Evolutionary conservation across 108 stramenopile species (phyloP).

Genomic region (Fragilaria radians): DNA sequence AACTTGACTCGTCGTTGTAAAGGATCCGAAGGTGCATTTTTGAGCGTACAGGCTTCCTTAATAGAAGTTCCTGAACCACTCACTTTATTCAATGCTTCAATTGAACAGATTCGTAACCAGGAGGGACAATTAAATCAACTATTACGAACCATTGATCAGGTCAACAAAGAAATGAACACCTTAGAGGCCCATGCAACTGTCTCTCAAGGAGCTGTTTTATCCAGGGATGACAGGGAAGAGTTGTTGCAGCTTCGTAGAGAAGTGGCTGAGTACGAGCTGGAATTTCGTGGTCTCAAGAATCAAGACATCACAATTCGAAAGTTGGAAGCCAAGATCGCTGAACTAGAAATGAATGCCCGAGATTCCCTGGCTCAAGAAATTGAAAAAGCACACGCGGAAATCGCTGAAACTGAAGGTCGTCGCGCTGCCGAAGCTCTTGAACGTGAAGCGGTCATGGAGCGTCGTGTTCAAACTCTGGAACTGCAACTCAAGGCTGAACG

Average conservation of each 20-base stretch:
- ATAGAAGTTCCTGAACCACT: constrained; percentile 53
- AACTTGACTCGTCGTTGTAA: constrained; percentile 75
- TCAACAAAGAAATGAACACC: constrained; percentile 38
- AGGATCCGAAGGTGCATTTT: constrained; percentile 47
- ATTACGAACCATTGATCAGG: constrained; percentile 45
- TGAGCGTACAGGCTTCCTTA: constrained; percentile 33
- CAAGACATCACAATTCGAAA: constrained; percentile 90
- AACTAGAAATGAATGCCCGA: constrained; percentile 57
- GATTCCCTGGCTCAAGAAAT: constrained; percentile 57
- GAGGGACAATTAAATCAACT: constrained; percentile 45
- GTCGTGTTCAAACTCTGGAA: constrained; percentile 62
- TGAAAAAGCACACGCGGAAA: constrained; percentile 70
- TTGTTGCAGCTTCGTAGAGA: constrained; percentile 70
- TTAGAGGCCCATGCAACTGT: constrained; percentile 10
- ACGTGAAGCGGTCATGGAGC: constrained; percentile 75
- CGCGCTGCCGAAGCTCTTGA: constrained; percentile 78
- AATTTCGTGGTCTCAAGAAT: constrained; percentile 82
- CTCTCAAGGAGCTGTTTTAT: constrained; percentile 9
- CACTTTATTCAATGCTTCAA: constrained; percentile 19
- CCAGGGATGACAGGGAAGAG: constrained; percentile 65
- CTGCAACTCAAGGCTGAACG: constrained; percentile 79
- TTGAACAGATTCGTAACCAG: constrained; percentile 40
- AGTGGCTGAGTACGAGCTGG: constrained; percentile 87
- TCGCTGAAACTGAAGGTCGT: constrained; percentile 78
- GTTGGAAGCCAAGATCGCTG: constrained; percentile 71